Percentiles rank a stretch among this genome's conserved stretches.
These are phyloP conservation scores for Striga hermonthica DNA, from an alignment of 305 asterid species.

Conservation along the genomic window DNA sequence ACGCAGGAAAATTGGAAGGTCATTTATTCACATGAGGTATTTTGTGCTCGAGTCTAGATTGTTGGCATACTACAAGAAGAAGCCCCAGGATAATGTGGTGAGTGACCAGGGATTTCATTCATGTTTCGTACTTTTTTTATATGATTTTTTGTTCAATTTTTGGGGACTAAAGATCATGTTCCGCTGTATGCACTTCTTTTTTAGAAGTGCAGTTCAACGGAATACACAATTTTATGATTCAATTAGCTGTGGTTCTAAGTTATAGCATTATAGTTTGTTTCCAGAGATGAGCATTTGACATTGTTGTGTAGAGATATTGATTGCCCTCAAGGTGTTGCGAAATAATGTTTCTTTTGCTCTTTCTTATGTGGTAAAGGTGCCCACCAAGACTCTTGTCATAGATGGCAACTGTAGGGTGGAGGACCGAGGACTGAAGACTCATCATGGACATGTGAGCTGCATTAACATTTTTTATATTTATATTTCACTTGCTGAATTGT, in stretches of 20 bases:
- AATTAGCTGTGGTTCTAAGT: constrained; percentile 23
- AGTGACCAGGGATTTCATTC: constrained; percentile 25
- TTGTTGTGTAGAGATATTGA: constrained; percentile 22
- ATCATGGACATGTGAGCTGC: constrained; percentile 91
- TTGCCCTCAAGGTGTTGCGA: constrained; percentile 13
- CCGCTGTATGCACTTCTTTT: constrained; percentile 11
- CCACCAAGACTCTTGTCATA: constrained; percentile 80
- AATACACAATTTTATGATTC: constrained; percentile 21
- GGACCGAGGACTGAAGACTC: constrained; percentile 95
- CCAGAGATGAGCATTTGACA: constrained; percentile 1
- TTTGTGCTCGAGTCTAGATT: constrained; percentile 85
- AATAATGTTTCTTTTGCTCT: constrained; percentile 22
- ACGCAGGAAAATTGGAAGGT: constrained; percentile 91
- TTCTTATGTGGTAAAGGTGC: constrained; percentile 53
- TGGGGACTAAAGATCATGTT: constrained; percentile 26
- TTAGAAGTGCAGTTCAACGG: constrained; percentile 21
- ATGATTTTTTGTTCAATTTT: constrained; percentile 17
- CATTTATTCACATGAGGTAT: constrained; percentile 92
- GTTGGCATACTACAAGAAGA: constrained; percentile 93
- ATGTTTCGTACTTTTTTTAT: constrained; percentile 7
- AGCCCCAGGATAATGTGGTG: constrained; percentile 91
- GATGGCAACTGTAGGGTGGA: constrained; percentile 99
- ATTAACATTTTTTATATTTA: constrained; percentile 24
- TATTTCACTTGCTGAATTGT: constrained; percentile 16
- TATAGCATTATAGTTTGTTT: constrained; percentile 17